Evolutionary conservation across 2,329 filamentous ascomycete species (phyloP), one percentile per base, ranked within the genome.

Genomic region (Aspergillus arachidicola): DNA sequence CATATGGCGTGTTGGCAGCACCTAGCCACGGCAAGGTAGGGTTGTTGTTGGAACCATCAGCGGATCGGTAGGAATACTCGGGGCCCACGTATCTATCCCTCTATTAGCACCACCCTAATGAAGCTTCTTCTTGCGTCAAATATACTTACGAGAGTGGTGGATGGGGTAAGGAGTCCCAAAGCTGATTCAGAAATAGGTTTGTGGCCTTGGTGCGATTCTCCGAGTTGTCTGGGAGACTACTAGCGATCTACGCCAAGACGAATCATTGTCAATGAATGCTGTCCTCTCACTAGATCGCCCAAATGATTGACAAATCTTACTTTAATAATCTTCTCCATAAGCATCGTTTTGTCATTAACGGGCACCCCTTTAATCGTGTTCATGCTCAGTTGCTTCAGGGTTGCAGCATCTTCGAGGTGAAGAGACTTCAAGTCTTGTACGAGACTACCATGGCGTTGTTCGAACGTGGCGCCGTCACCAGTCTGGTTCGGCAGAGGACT

Each of bases 41-140:
- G 70, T 92, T 93, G 66, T 92, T 93, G 76, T 87, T 84, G 0
- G 87, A 90, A 0, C 91, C 91, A 79, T 93, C 90, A 0, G 90
- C 85, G 58, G 84, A 84, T 16, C 91, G 85, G 71, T 91, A 93
- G 67, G 83, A 82, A 71, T 84, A 89, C 61, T 89, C 79, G 9
- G 89, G 74, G 45, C 79, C 80, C 67, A 82, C 72, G 60, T 78
- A 83, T 38, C 79, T 81, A 60, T 59, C 10, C 26, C 11, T 16
- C 32, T 34, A 38, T 73, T 58, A 72, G 62, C 57, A 30, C 30
- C 48, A 5, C 28, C 9, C 12, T 28, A 46, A 32, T n/a, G 23
- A 32, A n/a, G 14, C 11, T 51, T 30, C 46, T 7, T 28, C 11
- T 19, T 12, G 21, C 26, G 26, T 14, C 23, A n/a, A 41, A 21